Percentiles rank a stretch among this genome's conserved stretches.
phyloP scores from a whole-genome alignment of 2,329 filamentous ascomycete species.

The Dryadomyces quercus-mongolicae region DNA sequence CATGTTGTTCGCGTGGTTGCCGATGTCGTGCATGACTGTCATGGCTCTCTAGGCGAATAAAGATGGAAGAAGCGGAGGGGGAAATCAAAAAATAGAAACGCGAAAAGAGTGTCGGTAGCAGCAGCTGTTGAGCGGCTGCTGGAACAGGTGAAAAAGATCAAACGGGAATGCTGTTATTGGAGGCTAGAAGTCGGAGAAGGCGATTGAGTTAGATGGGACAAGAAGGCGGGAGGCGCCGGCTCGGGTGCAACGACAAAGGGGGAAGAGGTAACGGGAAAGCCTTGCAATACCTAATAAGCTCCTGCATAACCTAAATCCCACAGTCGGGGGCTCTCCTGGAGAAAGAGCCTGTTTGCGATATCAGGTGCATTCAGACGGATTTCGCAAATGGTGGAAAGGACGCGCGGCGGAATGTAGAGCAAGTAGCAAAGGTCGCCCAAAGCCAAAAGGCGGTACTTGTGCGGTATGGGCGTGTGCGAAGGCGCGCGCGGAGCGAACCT shows the following conservation, averaged over 20 bases:
- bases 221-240: background rate
- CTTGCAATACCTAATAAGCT: background rate
- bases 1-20: conserved; percentile 49
- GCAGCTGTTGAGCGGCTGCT: background rate
- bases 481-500: background rate
- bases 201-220: background rate
- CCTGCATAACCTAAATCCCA: conserved; percentile 4
- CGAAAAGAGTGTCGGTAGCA: conserved; percentile 3
- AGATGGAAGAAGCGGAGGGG: background rate
- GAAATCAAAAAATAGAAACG: background rate
- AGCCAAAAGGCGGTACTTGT: background rate
- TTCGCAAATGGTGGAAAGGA: background rate
- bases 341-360: conserved; percentile 2
- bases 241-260: background rate
- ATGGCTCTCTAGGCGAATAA: background rate
- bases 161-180: background rate
- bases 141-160: conserved; percentile 1
- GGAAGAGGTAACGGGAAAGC: background rate
- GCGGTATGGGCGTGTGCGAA: background rate
- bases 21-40: conserved; percentile 57
- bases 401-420: background rate
- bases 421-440: background rate
- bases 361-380: conserved; percentile 6
- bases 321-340: conserved; percentile 1
- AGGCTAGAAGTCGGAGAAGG: background rate